Percentiles rank a stretch among this genome's conserved stretches.
Conservation (phyloP, 768 basidiomycete species). For the Coprinopsis strossmayeri region DNA sequence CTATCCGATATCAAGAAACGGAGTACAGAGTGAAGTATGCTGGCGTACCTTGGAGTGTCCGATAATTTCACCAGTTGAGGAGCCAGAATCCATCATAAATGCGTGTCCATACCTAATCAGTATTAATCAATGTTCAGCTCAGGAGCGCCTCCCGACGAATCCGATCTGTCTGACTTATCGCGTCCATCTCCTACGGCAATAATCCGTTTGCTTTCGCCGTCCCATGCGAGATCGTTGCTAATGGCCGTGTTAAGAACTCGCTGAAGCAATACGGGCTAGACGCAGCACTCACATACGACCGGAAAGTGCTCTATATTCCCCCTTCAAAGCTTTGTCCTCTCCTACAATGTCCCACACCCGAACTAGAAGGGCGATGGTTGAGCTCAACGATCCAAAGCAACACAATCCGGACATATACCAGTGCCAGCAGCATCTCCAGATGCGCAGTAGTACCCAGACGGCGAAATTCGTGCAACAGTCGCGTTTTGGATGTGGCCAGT, state of each 20-base stretch:
- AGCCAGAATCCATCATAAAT: conserved; percentile 78
- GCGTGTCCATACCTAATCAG: conserved; percentile 69
- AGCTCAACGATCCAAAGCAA: not conserved
- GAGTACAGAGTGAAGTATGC: not conserved
- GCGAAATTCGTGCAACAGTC: conserved; percentile 87
- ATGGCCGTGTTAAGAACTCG: no score
- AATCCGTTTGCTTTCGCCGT: conserved; percentile 93
- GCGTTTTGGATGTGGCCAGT: conserved; percentile 77
- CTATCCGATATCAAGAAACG: conserved; percentile 39
- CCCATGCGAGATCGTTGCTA: conserved; percentile 95
- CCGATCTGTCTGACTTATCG: conserved; percentile 55
- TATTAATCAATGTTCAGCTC: not conserved
- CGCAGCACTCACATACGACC: conserved; percentile 75
- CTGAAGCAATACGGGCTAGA: no score
- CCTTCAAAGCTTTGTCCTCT: conserved; percentile 76
- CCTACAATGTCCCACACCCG: conserved; percentile 92
- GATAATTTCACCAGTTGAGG: conserved; percentile 80
- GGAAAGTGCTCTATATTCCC: conserved; percentile 68
- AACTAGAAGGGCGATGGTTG: conserved; percentile 34
- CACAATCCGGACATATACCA: conserved; percentile 38
- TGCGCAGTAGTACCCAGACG: conserved; percentile 92
- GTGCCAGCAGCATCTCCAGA: conserved; percentile 81
- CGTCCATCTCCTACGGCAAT: conserved; percentile 90
- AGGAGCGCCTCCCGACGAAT: not conserved
- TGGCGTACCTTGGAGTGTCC: conserved; percentile 77